Evolutionary conservation across 2,329 filamentous ascomycete genomes (phyloP).

Genomic region (Talaromyces sp.): DNA sequence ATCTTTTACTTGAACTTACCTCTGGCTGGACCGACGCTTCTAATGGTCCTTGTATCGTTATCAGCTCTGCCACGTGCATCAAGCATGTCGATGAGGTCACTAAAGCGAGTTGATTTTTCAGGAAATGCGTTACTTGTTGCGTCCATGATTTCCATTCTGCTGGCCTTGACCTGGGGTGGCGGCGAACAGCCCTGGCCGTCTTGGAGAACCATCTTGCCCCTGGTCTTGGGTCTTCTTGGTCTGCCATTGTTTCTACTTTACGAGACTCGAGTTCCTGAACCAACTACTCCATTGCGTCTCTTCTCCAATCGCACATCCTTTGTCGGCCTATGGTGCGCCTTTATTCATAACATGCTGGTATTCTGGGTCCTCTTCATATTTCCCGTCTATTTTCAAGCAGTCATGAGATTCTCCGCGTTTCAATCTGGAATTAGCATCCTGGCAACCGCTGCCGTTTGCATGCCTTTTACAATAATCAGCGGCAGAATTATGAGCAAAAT

Average conservation of each 20-base stretch:
- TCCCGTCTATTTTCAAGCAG: constrained; percentile 7
- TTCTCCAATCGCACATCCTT: constrained; percentile 5
- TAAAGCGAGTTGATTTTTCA: constrained; percentile 46
- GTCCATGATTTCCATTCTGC: constrained; percentile 33
- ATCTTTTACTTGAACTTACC: constrained; percentile 31
- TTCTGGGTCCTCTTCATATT: not conserved
- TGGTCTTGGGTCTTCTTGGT: constrained; percentile 37
- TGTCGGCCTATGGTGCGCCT: not conserved
- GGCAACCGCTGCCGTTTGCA: not conserved
- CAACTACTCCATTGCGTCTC: not conserved
- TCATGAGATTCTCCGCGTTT: not conserved
- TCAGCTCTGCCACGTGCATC: constrained; percentile 29
- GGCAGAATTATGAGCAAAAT: not conserved
- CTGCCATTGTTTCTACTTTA: constrained; percentile 26
- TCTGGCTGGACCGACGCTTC: constrained; percentile 19
- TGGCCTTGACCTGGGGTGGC: constrained; percentile 37
- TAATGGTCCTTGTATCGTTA: constrained; percentile 38
- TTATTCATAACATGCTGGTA: not conserved
- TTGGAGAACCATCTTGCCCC: constrained; percentile 41
- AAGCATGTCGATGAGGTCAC: constrained; percentile 32
- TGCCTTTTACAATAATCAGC: not conserved
- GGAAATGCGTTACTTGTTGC: constrained; percentile 35
- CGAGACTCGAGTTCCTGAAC: constrained; percentile 20
- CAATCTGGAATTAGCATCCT: not conserved
- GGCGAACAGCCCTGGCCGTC: constrained; percentile 34